Evolutionary conservation across 306 rosid species (phyloP).

Genomic region (Pyrus communis): DNA sequence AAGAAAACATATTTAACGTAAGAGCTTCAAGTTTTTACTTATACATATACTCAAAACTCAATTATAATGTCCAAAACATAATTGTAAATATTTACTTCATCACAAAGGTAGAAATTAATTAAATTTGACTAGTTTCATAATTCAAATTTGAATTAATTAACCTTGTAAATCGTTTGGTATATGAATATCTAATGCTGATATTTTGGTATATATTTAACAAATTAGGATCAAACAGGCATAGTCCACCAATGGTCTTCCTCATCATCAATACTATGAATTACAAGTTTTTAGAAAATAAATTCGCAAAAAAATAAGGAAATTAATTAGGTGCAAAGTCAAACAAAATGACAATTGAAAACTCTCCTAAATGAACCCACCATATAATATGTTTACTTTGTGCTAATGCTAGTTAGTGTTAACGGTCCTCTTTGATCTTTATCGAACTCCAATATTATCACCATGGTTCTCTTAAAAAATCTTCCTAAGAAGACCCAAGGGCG

Average conservation of each 20-base stretch:
- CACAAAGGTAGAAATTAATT: background rate
- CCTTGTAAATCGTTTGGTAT: background rate
- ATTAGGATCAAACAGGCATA: background rate
- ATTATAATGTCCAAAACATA: background rate
- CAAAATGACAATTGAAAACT: background rate
- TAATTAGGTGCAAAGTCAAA: background rate
- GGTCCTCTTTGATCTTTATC: background rate
- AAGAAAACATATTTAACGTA: background rate
- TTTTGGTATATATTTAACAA: background rate
- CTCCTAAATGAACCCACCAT: background rate
- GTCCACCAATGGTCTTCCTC: background rate
- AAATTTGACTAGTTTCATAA: background rate
- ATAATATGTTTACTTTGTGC: background rate
- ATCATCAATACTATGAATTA: background rate
- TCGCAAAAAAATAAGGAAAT: background rate
- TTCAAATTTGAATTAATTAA: background rate
- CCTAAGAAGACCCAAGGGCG: conserved; percentile 1
- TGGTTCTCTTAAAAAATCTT: background rate
- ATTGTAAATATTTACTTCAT: background rate
- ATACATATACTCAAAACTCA: background rate
- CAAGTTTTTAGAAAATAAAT: background rate
- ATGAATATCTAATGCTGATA: background rate
- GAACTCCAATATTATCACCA: background rate
- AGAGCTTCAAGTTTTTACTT: background rate
- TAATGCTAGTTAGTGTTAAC: background rate